Percentiles rank a stretch among this genome's conserved stretches.
Conservation (phyloP, 768 basidiomycete species). For the Naganishia vaughanmartiniae region DNA sequence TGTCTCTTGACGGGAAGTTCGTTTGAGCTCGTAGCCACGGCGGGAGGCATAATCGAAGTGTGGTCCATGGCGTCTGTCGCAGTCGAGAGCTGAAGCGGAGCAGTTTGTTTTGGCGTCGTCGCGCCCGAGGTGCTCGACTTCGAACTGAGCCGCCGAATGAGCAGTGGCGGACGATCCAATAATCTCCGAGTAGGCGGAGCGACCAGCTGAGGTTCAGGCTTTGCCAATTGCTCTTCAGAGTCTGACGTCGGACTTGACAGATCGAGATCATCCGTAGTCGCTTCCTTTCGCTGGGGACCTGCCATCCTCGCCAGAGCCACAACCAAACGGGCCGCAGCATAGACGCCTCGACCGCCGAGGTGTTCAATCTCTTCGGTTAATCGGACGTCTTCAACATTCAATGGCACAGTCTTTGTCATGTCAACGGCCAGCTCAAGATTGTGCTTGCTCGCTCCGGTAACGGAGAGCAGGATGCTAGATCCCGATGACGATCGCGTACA, state of each 20-base stretch:
- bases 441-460: not conserved
- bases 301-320: constrained; percentile 65
- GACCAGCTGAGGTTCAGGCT: not conserved
- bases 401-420: constrained; percentile 55
- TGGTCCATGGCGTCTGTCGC: not conserved
- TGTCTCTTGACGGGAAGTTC: not conserved
- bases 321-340: constrained; percentile 72
- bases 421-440: constrained; percentile 35
- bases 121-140: constrained; percentile 14
- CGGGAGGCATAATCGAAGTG: not conserved
- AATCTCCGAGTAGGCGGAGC: not conserved
- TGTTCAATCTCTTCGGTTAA: constrained; percentile 59
- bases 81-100: not conserved
- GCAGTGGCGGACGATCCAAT: constrained; percentile 3
- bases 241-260: constrained; percentile 12
- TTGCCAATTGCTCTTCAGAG: not conserved
- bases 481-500: not conserved
- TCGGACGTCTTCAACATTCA: constrained; percentile 66
- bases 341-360: constrained; percentile 61
- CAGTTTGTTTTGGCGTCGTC: constrained; percentile 6
- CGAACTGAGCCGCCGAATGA: not conserved
- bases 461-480: not conserved
- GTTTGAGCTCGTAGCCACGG: not conserved
- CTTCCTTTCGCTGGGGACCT: constrained; percentile 51
- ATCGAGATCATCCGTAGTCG: not conserved